These are phyloP conservation scores for Ogataea ramenticola DNA, from an alignment of 805 yeast genomes.

Conservation along the genomic window DNA sequence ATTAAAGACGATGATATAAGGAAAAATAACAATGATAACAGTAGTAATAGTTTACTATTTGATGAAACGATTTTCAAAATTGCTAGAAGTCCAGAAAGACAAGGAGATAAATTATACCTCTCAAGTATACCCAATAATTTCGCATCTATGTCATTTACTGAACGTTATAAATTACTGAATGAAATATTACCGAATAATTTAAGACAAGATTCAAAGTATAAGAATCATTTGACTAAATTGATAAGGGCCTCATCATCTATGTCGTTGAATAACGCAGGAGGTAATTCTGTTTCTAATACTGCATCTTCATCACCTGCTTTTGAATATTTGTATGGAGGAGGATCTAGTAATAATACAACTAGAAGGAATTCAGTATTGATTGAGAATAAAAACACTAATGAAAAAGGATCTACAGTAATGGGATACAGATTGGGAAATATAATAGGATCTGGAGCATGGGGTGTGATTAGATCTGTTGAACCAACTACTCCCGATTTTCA, in stretches of 20 bases:
- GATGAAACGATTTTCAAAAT: slow-evolving; percentile 14
- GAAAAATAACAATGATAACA: too few relatives aligned
- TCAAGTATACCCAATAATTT: slow-evolving; percentile 42
- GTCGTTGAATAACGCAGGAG: slow-evolving; percentile 2
- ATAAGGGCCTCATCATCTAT: slow-evolving; percentile 18
- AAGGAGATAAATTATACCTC: slow-evolving; percentile 34
- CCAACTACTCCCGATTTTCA: too few relatives aligned
- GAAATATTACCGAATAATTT: slow-evolving; percentile 20
- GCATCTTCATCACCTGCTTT: slow-evolving; percentile 15
- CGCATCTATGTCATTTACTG: slow-evolving; percentile 45
- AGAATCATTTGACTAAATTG: slow-evolving; percentile 22
- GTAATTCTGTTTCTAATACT: not conserved
- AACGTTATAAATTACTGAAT: slow-evolving; percentile 31
- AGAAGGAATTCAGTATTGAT: not conserved
- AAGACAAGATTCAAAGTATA: slow-evolving; percentile 22
- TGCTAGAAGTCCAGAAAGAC: slow-evolving; percentile 26
- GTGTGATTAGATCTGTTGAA: slow-evolving; percentile 48
- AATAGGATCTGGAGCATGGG: slow-evolving; percentile 90
- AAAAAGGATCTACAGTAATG: slow-evolving; percentile 61
- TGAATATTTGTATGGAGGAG: slow-evolving; percentile 14
- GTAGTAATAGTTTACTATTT: slow-evolving; percentile 1
- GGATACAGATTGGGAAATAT: slow-evolving; percentile 58
- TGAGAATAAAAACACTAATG: slow-evolving; percentile 34
- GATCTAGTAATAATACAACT: slow-evolving; percentile 8
- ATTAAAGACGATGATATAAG: slow-evolving; percentile 11